Base-by-base conservation (phyloP, 225 moss, liverwort and hornwort species). In the Lunularia cruciata region DNA sequence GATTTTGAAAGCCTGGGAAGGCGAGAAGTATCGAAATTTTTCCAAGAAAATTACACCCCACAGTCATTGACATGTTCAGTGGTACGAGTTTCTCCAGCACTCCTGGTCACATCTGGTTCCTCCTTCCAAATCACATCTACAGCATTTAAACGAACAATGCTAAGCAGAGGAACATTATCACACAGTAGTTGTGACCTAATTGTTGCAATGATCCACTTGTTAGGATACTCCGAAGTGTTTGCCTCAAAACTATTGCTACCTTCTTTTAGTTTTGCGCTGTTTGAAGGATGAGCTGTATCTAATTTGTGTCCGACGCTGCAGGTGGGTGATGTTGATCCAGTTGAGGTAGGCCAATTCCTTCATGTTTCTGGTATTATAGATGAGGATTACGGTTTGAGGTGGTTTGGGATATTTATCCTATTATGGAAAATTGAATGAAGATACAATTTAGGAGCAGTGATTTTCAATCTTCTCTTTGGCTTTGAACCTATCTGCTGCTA, bases 291-390 rank as follows among this genome's bases (percentile, higher is more conserved):
- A 20, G 13, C 30, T 30, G 9, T 27, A 15, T 64, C 9, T 43
- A 42, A 20, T 45, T 6, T 40, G 40, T 40, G 40, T 40, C 13
- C 13, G 6, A 0, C 31, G 23, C 74, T 40, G 63, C 78, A 78
- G 78, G 78, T 78, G 22, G 78, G 78, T 16, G 78, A 78, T 70
- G 78, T 78, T 32, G 78, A 78, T 73, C 78, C 78, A 36, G 47
- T 31, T 34, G 69, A 78, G 78, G 78, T 74, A 73, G 26, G 47
- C 35, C 22, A 28, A 7, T n/a, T 45, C 6, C 10, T 36, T 12
- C n/a, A n/a, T n/a, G n/a, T n/a, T n/a, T n/a, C n/a, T n/a, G n/a
- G n/a, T n/a, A n/a, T n/a, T n/a, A n/a, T n/a, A n/a, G n/a, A n/a
- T n/a, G n/a, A n/a, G n/a, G n/a, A n/a, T n/a, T n/a, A n/a, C n/a